These are phyloP conservation scores for Solanum dulcamara DNA, from an alignment of 257 asterid genomes.

Conservation along the genomic window DNA sequence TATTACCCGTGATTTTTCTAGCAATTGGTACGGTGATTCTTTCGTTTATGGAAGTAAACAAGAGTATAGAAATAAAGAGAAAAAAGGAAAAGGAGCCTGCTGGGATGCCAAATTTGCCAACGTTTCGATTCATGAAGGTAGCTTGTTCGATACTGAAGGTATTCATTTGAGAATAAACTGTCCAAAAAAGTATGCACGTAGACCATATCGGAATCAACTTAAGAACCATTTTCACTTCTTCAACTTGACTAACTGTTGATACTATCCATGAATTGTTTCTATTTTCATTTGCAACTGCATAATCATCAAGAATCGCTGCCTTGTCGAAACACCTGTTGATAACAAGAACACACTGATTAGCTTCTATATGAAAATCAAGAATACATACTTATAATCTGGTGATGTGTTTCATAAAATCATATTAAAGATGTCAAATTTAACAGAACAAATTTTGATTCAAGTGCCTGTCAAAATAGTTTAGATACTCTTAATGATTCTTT, in stretches of 20 bases:
- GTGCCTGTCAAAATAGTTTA: background rate
- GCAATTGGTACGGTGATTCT: slow-evolving; percentile 48
- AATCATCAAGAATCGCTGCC: slow-evolving; percentile 51
- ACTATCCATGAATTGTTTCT: slow-evolving; percentile 6
- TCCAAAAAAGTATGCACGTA: slow-evolving; percentile 83
- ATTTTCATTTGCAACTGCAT: background rate
- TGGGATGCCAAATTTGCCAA: slow-evolving; percentile 48
- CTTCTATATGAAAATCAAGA: background rate
- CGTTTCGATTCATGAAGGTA: slow-evolving; percentile 48
- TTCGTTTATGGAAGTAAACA: slow-evolving; percentile 63
- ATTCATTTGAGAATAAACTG: slow-evolving; percentile 83
- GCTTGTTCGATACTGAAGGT: slow-evolving; percentile 93
- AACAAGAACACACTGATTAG: background rate
- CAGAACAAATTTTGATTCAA: background rate
- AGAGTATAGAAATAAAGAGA: slow-evolving; percentile 57
- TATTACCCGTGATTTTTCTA: slow-evolving; percentile 35
- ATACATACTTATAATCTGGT: background rate
- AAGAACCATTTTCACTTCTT: slow-evolving; percentile 78
- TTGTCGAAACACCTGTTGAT: slow-evolving; percentile 55
- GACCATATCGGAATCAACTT: slow-evolving; percentile 86
- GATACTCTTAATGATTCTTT: background rate
- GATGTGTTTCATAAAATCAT: background rate
- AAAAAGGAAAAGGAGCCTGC: slow-evolving; percentile 65
- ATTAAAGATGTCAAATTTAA: background rate
- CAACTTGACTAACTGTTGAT: slow-evolving; percentile 62